Conservation (phyloP, 2,329 filamentous ascomycete genomes). For the Pezicula neosporulosa region DNA sequence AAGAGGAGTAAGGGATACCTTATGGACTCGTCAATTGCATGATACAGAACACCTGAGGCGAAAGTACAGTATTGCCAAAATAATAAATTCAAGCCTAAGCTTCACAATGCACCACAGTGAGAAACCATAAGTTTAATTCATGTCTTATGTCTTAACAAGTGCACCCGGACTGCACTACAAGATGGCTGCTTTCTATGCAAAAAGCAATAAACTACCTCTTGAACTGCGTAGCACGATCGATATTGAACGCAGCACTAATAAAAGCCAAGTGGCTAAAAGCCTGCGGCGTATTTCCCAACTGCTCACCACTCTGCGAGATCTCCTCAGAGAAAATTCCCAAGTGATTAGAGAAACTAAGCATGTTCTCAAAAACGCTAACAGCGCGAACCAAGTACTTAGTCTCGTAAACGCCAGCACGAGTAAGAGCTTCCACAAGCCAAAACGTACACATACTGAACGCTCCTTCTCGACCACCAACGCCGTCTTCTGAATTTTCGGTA, state of each 20-base stretch:
- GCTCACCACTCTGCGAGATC: constrained; percentile 70
- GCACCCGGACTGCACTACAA: no score
- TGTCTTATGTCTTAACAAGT: no score
- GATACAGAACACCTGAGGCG: no score
- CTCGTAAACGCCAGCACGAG: constrained; percentile 62
- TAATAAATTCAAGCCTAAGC: no score
- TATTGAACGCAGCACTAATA: constrained; percentile 74
- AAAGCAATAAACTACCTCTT: neutral
- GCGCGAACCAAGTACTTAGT: constrained; percentile 59
- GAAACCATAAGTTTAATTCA: no score
- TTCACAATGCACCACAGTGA: no score
- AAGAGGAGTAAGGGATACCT: no score
- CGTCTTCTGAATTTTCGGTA: constrained; percentile 64
- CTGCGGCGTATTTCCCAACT: constrained; percentile 76
- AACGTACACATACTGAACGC: constrained; percentile 82
- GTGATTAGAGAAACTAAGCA: constrained; percentile 74
- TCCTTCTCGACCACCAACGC: constrained; percentile 70
- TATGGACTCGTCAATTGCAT: no score
- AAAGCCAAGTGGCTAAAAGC: constrained; percentile 75
- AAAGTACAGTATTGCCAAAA: no score
- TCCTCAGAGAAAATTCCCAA: constrained; percentile 77
- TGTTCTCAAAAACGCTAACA: constrained; percentile 72
- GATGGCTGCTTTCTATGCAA: no score
- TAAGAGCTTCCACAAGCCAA: constrained; percentile 78
- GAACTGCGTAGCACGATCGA: constrained; percentile 49